Conservation (phyloP, 352 stramenopile genomes). For the Bremia lactucae region DNA sequence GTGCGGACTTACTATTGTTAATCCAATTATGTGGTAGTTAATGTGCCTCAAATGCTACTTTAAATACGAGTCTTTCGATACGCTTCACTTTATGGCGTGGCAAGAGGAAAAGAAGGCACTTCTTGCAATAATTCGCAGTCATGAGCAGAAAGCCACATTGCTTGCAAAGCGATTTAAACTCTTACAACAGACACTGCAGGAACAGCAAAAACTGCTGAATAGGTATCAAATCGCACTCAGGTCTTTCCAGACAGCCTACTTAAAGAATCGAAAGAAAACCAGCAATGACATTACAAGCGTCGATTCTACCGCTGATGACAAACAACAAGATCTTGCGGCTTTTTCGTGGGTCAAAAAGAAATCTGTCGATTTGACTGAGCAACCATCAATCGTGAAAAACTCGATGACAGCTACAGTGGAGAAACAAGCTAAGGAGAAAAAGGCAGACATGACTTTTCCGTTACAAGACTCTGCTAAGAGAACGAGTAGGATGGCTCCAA, state of each 20-base stretch:
- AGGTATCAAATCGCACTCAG: conserved; percentile 43
- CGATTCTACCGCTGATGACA: neutral
- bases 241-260: neutral
- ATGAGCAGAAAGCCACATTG: conserved; percentile 27
- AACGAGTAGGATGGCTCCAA: conserved; percentile 12
- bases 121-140: conserved; percentile 32
- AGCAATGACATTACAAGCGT: neutral
- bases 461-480: conserved; percentile 7
- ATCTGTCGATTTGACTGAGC: neutral
- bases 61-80: too few relatives aligned
- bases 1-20: too few relatives aligned
- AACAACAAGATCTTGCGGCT: neutral
- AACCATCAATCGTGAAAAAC: conserved; percentile 2
- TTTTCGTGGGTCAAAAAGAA: conserved; percentile 15
- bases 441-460: conserved; percentile 2
- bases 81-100: too few relatives aligned
- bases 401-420: neutral
- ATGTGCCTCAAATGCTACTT: too few relatives aligned
- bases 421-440: neutral
- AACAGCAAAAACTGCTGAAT: conserved; percentile 67
- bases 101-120: conserved; percentile 30
- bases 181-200: conserved; percentile 43
- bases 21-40: too few relatives aligned
- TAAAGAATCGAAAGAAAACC: conserved; percentile 2
- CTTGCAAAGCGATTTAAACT: conserved; percentile 51